Conservation (phyloP, 495 filamentous ascomycete species). For the Mytilinidion resinicola region DNA sequence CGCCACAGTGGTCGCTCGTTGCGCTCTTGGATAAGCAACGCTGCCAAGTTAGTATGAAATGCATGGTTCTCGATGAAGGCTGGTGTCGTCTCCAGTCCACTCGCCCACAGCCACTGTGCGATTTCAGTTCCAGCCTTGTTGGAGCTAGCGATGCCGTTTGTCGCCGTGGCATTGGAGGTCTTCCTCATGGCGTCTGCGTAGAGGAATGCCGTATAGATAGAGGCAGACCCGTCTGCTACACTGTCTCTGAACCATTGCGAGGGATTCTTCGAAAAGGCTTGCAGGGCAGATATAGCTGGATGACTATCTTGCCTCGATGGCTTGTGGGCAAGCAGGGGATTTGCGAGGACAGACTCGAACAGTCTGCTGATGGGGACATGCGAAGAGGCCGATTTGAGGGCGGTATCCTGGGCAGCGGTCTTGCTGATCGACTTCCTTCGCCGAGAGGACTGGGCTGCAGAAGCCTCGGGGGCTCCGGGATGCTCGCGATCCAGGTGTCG, state of each 20-base stretch:
- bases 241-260: slow-evolving; percentile 19
- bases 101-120: slow-evolving; percentile 16
- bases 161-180: background rate
- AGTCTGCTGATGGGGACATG: slow-evolving; percentile 45
- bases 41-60: background rate
- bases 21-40: slow-evolving; percentile 8
- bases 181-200: background rate
- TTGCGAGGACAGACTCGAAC: slow-evolving; percentile 60
- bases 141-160: background rate
- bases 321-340: slow-evolving; percentile 50
- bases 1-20: slow-evolving; percentile 8
- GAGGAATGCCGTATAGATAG: background rate
- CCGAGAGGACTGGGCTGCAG: slow-evolving; percentile 1
- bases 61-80: slow-evolving; percentile 1
- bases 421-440: background rate
- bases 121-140: slow-evolving; percentile 6
- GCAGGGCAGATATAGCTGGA: too few relatives aligned
- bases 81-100: slow-evolving; percentile 10
- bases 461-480: slow-evolving; percentile 17
- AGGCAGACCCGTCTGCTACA: slow-evolving; percentile 8
- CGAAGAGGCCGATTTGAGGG: slow-evolving; percentile 14
- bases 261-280: slow-evolving; percentile 9
- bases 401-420: background rate
- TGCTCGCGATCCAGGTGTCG: slow-evolving; percentile 63
- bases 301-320: background rate